Evolutionary conservation across 2,329 filamentous ascomycete genomes (phyloP), one percentile per base, ranked within the genome.

Genomic region (Scleromitrula shiraiana): DNA sequence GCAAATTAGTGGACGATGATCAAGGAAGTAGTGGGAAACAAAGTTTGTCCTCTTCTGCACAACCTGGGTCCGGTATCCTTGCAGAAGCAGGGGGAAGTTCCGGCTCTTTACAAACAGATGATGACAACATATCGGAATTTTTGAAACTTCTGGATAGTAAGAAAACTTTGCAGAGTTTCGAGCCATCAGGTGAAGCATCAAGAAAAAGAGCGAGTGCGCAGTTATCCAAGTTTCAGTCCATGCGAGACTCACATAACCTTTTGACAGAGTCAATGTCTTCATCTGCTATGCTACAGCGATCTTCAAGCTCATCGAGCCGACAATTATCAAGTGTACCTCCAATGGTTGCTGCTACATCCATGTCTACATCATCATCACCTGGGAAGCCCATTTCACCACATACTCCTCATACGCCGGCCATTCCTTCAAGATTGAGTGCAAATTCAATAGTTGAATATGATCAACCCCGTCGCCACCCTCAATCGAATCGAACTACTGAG

Each of bases 231-330:
- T 97, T 93, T 62, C 88, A 93, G 59, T 77, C 80, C 50, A 91
- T 97, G 86, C 79, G 81, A 55, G 91, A 96, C 52, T 90, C 88
- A 0, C 90, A 95, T 61, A 85, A 88, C 48, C 85, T 81, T 5
- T 75, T 98, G 33, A 94, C 88, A 0, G 93, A 98, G 46, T 95
- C 89, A 0, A 88, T 98, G 76, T 88, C 88, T 23, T 93, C 88
- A 1, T 97, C 91, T 0, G 77, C 89, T 59, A 80, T 94, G 57
- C 70, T 96, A 49, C 85, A 95, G 39, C 80, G 87, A 32, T 93
- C 88, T 0, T 88, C 85, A 4, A 86, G 80, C 50, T 87, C 89
- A 0, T 82, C 78, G 0, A 82, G 78, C 55, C 69, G 78, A 23
- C 78, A 80, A 49, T 60, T 82, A 40, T 69, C 73, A 8, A 79